phyloP scores from a whole-genome alignment of 768 basidiomycete genomes.

The Candolleomyces eurysporus region DNA sequence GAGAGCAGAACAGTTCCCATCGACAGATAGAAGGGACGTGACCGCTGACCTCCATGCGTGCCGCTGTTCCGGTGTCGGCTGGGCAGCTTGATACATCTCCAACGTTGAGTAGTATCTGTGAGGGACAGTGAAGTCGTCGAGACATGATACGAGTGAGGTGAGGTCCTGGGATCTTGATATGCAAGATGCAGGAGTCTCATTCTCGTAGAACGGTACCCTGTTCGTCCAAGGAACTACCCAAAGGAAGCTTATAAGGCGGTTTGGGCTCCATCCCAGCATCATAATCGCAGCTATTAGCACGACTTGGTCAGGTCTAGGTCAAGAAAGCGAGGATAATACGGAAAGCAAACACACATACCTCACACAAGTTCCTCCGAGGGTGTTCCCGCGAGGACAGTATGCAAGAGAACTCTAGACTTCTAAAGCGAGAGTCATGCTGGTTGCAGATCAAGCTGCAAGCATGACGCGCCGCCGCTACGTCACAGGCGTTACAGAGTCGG shows the following conservation, averaged over 20 bases:
- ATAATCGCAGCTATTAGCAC: too few species aligned
- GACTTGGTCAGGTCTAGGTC: too few species aligned
- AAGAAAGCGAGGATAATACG: too few species aligned
- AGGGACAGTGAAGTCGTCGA: conserved; percentile 30
- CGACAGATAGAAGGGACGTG: conserved; percentile 24
- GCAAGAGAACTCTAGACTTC: too few species aligned
- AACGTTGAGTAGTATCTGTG: conserved; percentile 22
- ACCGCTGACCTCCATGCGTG: conserved; percentile 26
- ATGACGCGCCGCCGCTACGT: too few species aligned
- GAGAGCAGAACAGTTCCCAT: conserved; percentile 29
- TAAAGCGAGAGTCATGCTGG: too few species aligned
- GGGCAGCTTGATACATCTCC: conserved; percentile 28
- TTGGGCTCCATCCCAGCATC: conserved; percentile 36
- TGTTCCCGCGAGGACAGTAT: too few species aligned
- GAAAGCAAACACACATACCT: too few species aligned
- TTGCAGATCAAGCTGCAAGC: too few species aligned
- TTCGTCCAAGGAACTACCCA: background rate
- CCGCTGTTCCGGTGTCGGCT: conserved; percentile 27
- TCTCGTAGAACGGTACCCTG: background rate
- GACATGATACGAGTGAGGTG: conserved; percentile 18
- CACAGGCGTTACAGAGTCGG: too few species aligned
- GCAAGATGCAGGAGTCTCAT: background rate
- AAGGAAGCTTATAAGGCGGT: conserved; percentile 27
- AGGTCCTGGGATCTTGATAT: background rate
- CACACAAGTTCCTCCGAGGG: too few species aligned